phyloP scores from a whole-genome alignment of 352 stramenopile genomes.

The Thalassiosira mediterranea region DNA sequence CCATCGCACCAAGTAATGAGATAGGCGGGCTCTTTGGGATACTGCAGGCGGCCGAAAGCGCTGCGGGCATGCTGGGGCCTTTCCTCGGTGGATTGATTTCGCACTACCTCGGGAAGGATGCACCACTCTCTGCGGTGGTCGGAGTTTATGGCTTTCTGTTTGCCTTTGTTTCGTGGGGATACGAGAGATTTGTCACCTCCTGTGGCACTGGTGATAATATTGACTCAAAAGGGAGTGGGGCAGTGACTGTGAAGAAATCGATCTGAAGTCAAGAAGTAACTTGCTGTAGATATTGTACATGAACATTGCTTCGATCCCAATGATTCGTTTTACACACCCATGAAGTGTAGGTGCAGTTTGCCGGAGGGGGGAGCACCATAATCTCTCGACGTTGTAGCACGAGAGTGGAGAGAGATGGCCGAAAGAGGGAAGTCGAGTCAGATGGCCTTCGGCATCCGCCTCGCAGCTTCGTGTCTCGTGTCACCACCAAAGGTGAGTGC shows the following conservation, averaged over 20 bases:
- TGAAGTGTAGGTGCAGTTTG: no score
- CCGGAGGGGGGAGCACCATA: no score
- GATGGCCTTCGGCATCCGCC: no score
- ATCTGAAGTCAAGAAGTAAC: constrained; percentile 4
- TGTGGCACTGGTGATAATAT: constrained; percentile 1
- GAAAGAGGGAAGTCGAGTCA: no score
- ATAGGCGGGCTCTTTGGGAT: constrained; percentile 77
- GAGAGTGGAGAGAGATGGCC: no score
- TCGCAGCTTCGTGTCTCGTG: no score
- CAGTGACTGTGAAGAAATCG: constrained; percentile 47
- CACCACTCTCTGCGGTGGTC: constrained; percentile 63
- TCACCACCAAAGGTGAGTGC: no score
- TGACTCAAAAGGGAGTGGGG: constrained; percentile 5
- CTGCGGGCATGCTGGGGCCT: constrained; percentile 74
- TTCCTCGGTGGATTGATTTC: constrained; percentile 63
- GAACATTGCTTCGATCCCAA: no score
- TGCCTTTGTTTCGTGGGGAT: constrained; percentile 52
- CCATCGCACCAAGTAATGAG: constrained; percentile 67
- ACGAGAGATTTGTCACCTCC: constrained; percentile 53
- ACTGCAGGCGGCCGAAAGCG: constrained; percentile 68
- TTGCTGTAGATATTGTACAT: no score
- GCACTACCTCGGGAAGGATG: constrained; percentile 56
- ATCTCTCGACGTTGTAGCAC: no score
- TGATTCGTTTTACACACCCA: no score
- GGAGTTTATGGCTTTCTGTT: constrained; percentile 68